Conservation (phyloP, 495 filamentous ascomycete genomes). For the Aspergillus baeticus region DNA sequence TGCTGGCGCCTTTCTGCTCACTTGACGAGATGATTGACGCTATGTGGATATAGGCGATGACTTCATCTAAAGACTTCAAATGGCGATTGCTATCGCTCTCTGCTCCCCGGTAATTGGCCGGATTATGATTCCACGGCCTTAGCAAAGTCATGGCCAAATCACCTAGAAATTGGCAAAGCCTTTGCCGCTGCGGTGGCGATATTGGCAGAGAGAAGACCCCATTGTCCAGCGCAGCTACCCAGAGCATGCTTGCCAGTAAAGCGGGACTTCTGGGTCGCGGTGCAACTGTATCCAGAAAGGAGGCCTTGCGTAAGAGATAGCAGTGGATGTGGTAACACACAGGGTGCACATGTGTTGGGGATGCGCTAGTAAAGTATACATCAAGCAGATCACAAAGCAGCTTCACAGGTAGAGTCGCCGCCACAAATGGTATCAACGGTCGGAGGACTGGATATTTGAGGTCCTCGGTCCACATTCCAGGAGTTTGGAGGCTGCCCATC, state of each 20-base stretch:
- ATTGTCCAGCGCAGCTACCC: constrained; percentile 90
- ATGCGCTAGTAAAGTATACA: constrained; percentile 83
- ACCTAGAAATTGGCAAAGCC: constrained; percentile 86
- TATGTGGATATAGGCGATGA: constrained; percentile 84
- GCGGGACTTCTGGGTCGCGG: constrained; percentile 84
- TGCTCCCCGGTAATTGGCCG: constrained; percentile 38
- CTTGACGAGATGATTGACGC: constrained; percentile 91
- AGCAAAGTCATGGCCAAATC: constrained; percentile 84
- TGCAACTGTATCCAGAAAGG: constrained; percentile 75
- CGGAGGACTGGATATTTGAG: constrained; percentile 88
- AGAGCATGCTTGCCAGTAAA: constrained; percentile 89
- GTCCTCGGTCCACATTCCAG: too few species aligned
- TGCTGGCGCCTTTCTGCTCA: constrained; percentile 90
- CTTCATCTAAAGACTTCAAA: constrained; percentile 75
- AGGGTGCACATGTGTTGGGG: constrained; percentile 81
- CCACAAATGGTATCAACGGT: constrained; percentile 76
- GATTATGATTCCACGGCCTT: constrained; percentile 80
- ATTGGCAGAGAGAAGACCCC: constrained; percentile 87
- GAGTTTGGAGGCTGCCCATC: too few species aligned
- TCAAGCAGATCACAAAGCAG: constrained; percentile 84
- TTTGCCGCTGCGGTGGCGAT: constrained; percentile 78
- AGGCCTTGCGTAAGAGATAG: constrained; percentile 85
- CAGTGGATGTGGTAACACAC: constrained; percentile 92
- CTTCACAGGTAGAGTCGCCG: constrained; percentile 67
- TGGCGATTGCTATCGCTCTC: constrained; percentile 15